These are phyloP conservation scores for Alternaria viburni DNA, from an alignment of 2,329 filamentous ascomycete genomes.

Conservation along the genomic window DNA sequence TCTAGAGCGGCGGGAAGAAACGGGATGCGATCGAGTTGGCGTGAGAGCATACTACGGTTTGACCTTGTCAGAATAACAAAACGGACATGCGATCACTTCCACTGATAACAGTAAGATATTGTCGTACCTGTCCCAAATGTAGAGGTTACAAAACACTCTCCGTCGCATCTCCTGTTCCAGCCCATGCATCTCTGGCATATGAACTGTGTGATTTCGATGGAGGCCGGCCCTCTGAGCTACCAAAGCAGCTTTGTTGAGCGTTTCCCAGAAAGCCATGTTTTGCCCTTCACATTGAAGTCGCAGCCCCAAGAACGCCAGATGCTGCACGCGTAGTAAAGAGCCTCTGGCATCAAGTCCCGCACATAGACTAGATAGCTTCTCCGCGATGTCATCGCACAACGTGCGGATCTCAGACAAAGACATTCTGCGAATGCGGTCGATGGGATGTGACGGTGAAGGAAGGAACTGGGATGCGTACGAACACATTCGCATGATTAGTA, in stretches of 20 bases:
- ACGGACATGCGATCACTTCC: not conserved
- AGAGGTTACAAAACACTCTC: slow-evolving; percentile 15
- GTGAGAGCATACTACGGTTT: not conserved
- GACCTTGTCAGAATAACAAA: not conserved
- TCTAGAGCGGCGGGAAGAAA: not conserved
- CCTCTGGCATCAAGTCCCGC: not conserved
- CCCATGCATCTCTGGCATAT: slow-evolving; percentile 7
- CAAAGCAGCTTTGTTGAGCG: slow-evolving; percentile 1
- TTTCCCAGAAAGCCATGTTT: slow-evolving; percentile 13
- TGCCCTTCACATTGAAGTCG: not conserved
- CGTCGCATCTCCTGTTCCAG: slow-evolving; percentile 15
- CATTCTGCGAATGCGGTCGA: not conserved
- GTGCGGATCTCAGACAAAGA: not conserved
- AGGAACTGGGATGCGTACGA: not conserved
- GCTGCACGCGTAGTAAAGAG: not conserved
- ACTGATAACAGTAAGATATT: not conserved
- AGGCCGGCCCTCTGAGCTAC: slow-evolving; percentile 12
- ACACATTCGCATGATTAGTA: not conserved
- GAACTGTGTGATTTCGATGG: not conserved
- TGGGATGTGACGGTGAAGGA: not conserved
- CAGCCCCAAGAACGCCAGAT: not conserved
- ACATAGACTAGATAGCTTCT: not conserved
- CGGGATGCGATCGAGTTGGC: not conserved
- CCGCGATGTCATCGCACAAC: not conserved
- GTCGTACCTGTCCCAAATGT: slow-evolving; percentile 16